Evolutionary conservation across 139 green algal genomes (phyloP).

Genomic region (Chlorokybus atmophyticus): DNA sequence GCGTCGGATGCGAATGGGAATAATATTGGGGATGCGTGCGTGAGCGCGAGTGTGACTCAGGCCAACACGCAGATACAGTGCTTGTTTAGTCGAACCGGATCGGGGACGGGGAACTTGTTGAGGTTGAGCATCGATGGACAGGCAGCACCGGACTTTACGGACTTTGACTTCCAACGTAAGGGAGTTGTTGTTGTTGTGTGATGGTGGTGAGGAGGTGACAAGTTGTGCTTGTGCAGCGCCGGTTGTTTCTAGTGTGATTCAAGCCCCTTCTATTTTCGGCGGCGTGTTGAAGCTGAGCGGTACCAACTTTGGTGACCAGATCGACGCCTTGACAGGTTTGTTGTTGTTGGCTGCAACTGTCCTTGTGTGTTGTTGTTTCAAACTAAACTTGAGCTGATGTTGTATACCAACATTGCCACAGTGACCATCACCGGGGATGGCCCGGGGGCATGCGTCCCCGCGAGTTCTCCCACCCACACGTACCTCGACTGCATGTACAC

Average conservation of each 20-base stretch:
- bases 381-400: too few species aligned
- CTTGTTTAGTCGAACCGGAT: not conserved
- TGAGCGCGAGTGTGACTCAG: not conserved
- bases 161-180: conserved; percentile 1
- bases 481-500: not conserved
- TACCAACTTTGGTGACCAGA: conserved; percentile 3
- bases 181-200: too few species aligned
- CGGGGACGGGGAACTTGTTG: not conserved
- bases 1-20: too few species aligned
- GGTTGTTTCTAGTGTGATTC: not conserved
- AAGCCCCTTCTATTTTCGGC: conserved; percentile 4
- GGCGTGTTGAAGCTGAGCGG: conserved; percentile 3
- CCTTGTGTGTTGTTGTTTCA: too few species aligned
- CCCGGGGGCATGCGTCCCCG: not conserved
- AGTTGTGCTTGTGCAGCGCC: not conserved
- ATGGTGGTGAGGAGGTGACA: too few species aligned
- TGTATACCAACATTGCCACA: too few species aligned
- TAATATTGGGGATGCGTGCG: conserved; percentile 4
- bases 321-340: not conserved
- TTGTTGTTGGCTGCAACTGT: too few species aligned
- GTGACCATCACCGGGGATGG: not conserved
- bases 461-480: not conserved
- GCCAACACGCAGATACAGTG: conserved; percentile 7
- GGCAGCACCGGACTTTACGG: not conserved
- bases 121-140: not conserved